Evolutionary conservation across 176 grass and related monocot species (phyloP), one percentile per base, ranked within the genome.

Genomic region (Themeda triandra): DNA sequence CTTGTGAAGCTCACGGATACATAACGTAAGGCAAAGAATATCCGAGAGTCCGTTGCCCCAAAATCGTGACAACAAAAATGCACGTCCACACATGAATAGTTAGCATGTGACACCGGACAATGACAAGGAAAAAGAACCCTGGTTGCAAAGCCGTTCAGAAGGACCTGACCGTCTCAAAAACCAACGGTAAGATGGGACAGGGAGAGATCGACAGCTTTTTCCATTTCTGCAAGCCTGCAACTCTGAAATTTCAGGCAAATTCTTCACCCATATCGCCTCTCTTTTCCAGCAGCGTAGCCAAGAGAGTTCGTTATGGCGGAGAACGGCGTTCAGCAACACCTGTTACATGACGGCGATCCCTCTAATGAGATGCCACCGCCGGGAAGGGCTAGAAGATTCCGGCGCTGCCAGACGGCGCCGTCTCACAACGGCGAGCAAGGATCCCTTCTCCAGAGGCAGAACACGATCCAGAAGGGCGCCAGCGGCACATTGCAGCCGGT

Each of bases 321-420:
- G 68, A 62, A 40, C 31, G 48, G 44, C 63, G 1, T 31, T 33
- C 9, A 67, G 68, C 65, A 83, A 29, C 81, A 39, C 44, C 66
- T 88, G 58, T 24, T 88, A 36, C 35, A 44, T 23, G 25, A 39
- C 19, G 29, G 11, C 33, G 66, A 62, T 8, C 4, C 13, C 40
- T 12, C 58, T 37, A 18, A n/a, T n/a, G n/a, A 6, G 30, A 41
- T 37, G 21, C 80, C 13, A 5, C 15, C 5, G 17, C 10, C 13
- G 19, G 5, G 31, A 33, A 60, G 27, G 14, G 46, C 63, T 1
- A 84, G n/a, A 18, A 63, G 87, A 36, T 89, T 89, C 69, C 76
- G 82, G 46, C 87, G 59, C 11, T 89, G 69, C 82, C 35, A 31
- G 15, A 69, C 87, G 69, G 82, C 76, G 37, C 76, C 60, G 4